Conservation (phyloP, 148 eudicot species). For the Camellia sinensis region DNA sequence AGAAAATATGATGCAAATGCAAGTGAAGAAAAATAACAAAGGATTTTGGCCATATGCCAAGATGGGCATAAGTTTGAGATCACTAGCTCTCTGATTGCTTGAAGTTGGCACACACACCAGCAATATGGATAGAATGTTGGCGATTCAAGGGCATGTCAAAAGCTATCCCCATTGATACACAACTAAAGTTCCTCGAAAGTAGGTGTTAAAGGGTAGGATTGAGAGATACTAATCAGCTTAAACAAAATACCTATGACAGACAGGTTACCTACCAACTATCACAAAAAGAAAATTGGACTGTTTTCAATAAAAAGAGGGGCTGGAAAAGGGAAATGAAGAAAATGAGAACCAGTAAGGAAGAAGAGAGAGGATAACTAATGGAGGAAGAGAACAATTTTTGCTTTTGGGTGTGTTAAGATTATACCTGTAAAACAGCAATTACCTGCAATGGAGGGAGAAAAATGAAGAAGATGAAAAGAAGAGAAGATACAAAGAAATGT, state of each 20-base stretch:
- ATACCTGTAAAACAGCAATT: constrained; percentile 4
- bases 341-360: not conserved
- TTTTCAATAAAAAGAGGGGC: too few species aligned
- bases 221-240: not conserved
- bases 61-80: not conserved
- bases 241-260: not conserved
- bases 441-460: not conserved
- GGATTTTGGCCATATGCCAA: not conserved
- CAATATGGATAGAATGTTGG: not conserved
- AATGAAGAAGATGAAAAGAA: not conserved
- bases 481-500: too few species aligned
- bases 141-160: not conserved
- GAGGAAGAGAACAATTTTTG: not conserved
- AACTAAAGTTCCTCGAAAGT: not conserved
- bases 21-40: not conserved
- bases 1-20: not conserved
- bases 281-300: not conserved
- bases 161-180: not conserved
- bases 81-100: not conserved
- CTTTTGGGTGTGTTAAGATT: not conserved
- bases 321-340: not conserved
- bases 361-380: not conserved
- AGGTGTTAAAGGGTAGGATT: not conserved
- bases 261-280: not conserved
- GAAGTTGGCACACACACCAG: not conserved